Conservation (phyloP, 345 rosid species). For the Citrus mangshanensis region DNA sequence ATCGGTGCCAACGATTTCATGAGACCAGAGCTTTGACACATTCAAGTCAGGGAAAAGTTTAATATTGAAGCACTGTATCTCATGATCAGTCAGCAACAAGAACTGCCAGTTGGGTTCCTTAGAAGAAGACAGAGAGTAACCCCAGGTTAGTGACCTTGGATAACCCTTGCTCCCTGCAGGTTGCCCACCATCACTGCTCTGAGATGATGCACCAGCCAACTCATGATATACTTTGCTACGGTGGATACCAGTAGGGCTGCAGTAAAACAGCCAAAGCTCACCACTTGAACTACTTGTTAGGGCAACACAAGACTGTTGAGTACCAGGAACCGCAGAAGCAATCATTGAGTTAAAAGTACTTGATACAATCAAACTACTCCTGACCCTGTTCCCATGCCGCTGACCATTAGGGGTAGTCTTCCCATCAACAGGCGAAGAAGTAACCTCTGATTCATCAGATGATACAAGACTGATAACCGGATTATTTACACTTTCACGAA, state of each 20-base stretch:
- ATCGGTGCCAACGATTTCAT: slow-evolving; percentile 76
- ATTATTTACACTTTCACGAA: slow-evolving; percentile 41
- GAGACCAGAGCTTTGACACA: slow-evolving; percentile 67
- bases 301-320: slow-evolving; percentile 52
- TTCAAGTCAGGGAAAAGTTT: slow-evolving; percentile 38
- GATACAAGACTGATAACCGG: slow-evolving; percentile 41
- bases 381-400: slow-evolving; percentile 27
- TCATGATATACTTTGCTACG: slow-evolving; percentile 36
- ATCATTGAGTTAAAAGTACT: slow-evolving; percentile 65
- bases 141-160: slow-evolving; percentile 79
- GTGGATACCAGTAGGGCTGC: slow-evolving; percentile 48
- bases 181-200: slow-evolving; percentile 34
- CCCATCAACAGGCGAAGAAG: slow-evolving; percentile 39
- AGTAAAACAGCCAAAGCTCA: slow-evolving; percentile 72
- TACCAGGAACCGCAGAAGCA: slow-evolving; percentile 39
- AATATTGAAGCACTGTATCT: slow-evolving; percentile 62
- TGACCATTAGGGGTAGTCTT: slow-evolving; percentile 34
- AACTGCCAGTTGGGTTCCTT: slow-evolving; percentile 50
- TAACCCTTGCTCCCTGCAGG: slow-evolving; percentile 51
- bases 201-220: slow-evolving; percentile 31
- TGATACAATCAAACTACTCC: slow-evolving; percentile 32
- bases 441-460: slow-evolving; percentile 37
- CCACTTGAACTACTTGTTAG: slow-evolving; percentile 65
- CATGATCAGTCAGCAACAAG: slow-evolving; percentile 69
- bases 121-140: slow-evolving; percentile 28